Evolutionary conservation across 2,329 filamentous ascomycete species (phyloP), one percentile per base, ranked within the genome.

Genomic region (Periconia digitata): DNA sequence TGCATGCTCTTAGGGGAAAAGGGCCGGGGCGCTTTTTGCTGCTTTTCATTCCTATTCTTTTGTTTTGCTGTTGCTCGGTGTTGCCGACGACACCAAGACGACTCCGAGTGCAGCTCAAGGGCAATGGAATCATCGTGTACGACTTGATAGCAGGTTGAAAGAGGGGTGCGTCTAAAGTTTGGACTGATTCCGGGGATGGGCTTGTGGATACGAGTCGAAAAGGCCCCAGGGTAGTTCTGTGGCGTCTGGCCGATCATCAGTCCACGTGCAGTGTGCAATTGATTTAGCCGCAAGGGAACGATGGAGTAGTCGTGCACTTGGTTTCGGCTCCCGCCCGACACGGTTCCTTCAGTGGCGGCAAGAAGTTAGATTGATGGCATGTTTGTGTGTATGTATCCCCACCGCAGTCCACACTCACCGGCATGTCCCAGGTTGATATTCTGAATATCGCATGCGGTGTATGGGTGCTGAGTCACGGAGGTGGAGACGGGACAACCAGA

Each of bases 231-330:
- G 44, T 21, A 40, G 51, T 40, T 16, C 21, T 48, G 51, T 55
- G 56, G 56, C 54, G 44, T 50, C 44, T 43, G 44, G 43, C 20
- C 46, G 27, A 56, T 58, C 50, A 23, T 37, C 34, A 39, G 37
- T 22, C 16, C 38, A 40, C 38, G 36, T 47, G 43, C 53, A 56
- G 45, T 41, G 36, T 38, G 39, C 35, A 39, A 2, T 44, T 37
- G 22, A 37, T n/a, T 16, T 42, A 44, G 13, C 29, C 10, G 38
- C 39, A 40, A 24, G 36, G 22, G 36, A 18, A 17, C 23, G 20
- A n/a, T 20, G 15, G n/a, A n/a, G n/a, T n/a, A n/a, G n/a, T n/a
- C n/a, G n/a, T n/a, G n/a, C n/a, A n/a, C n/a, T n/a, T n/a, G n/a
- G n/a, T n/a, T n/a, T n/a, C n/a, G n/a, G n/a, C n/a, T n/a, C n/a